A percentile compares a stretch with the other conserved stretches of the same genome.
Evolutionary conservation across 192 early-diverging fungal genomes (phyloP).

Genomic region (Pilaira anomala): DNA sequence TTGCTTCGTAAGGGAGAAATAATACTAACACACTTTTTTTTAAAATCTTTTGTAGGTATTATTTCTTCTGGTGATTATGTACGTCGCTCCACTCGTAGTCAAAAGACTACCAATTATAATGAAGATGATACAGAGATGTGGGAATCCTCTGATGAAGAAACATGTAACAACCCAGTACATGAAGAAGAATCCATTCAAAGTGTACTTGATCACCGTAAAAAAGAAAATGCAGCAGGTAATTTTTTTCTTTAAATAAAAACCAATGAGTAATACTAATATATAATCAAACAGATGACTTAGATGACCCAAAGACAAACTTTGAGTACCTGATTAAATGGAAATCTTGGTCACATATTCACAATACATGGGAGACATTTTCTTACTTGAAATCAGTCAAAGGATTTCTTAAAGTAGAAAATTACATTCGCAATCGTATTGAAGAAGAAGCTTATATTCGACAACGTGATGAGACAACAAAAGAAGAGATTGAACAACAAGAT

Average conservation of each 20-base stretch:
- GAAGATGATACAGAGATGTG: slow-evolving; percentile 42
- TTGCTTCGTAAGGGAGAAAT: no score
- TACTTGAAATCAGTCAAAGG: slow-evolving; percentile 75
- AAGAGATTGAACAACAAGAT: slow-evolving; percentile 88
- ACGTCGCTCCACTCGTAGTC: slow-evolving; percentile 37
- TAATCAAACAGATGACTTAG: slow-evolving; percentile 25
- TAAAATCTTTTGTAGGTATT: neutral
- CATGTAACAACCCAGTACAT: slow-evolving; percentile 23
- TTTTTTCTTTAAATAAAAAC: neutral
- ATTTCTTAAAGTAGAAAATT: slow-evolving; percentile 87
- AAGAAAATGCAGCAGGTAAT: slow-evolving; percentile 31
- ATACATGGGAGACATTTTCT: slow-evolving; percentile 82
- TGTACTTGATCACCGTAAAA: slow-evolving; percentile 45
- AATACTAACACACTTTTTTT: no score
- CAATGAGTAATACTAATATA: neutral
- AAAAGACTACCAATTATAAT: slow-evolving; percentile 37
- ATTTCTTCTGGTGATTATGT: slow-evolving; percentile 13
- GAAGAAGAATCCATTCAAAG: slow-evolving; percentile 59
- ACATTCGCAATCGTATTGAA: slow-evolving; percentile 61
- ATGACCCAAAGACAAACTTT: slow-evolving; percentile 52
- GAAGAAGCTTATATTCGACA: slow-evolving; percentile 54
- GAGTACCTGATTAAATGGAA: slow-evolving; percentile 95
- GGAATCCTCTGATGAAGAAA: slow-evolving; percentile 38
- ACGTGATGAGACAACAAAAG: slow-evolving; percentile 69
- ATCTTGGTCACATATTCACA: slow-evolving; percentile 82